Evolutionary conservation across 345 rosid species (phyloP).

Genomic region (Dimocarpus longan): DNA sequence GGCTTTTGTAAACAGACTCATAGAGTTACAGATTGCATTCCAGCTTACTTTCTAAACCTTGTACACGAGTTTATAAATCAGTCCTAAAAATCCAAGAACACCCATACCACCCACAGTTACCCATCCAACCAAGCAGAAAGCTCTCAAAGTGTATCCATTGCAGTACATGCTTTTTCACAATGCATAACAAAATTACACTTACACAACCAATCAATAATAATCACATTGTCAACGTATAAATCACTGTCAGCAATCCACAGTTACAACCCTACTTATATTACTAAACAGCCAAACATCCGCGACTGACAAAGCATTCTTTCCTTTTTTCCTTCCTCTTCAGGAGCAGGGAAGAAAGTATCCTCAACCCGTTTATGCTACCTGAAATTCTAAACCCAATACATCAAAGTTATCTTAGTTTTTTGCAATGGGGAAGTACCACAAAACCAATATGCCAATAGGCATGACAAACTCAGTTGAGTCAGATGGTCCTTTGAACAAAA

Average conservation of each 20-base stretch:
- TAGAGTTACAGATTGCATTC: neutral
- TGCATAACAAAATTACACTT: neutral
- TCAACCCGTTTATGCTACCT: neutral
- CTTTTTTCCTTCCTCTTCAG: neutral
- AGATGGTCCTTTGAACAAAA: neutral
- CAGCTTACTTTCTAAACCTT: neutral
- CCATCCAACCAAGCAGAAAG: neutral
- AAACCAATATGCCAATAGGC: neutral
- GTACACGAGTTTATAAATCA: neutral
- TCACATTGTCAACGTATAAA: neutral
- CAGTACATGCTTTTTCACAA: neutral
- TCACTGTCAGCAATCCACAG: neutral
- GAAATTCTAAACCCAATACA: neutral
- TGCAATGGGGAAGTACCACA: neutral
- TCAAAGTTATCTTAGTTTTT: neutral
- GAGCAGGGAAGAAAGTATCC: neutral
- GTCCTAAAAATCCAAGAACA: neutral
- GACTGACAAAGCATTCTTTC: neutral
- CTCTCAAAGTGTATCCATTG: neutral
- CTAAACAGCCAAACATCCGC: constrained; percentile 9
- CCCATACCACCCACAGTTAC: neutral
- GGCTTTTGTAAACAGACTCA: neutral
- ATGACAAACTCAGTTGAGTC: neutral
- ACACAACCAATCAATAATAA: neutral
- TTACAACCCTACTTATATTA: neutral